Percentiles rank a stretch among this genome's conserved stretches.
These are phyloP conservation scores for Dichotomocladium elegans DNA, from an alignment of 371 early-diverging fungal species.

Conservation along the genomic window DNA sequence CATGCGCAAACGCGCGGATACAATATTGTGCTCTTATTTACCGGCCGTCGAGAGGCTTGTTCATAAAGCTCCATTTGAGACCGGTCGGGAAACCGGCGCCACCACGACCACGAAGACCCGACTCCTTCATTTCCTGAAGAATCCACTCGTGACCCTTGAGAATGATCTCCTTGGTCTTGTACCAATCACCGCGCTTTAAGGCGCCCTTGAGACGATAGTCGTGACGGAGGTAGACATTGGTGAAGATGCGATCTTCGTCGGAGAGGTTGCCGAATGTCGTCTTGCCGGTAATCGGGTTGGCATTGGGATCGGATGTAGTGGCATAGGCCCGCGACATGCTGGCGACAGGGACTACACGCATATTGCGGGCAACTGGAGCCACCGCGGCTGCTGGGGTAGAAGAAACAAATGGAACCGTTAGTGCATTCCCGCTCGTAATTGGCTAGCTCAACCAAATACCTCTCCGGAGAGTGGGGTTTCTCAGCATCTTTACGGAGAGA, in stretches of 20 bases:
- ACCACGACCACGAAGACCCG: constrained; percentile 95
- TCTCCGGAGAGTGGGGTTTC: constrained; percentile 37
- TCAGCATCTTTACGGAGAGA: constrained; percentile 30
- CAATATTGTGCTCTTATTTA: constrained; percentile 14
- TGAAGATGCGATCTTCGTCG: constrained; percentile 96
- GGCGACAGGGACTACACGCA: constrained; percentile 3
- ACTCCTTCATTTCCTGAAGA: constrained; percentile 92
- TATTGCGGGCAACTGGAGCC: constrained; percentile 2
- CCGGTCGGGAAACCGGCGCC: constrained; percentile 98
- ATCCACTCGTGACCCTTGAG: constrained; percentile 97
- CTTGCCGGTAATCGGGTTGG: constrained; percentile 45
- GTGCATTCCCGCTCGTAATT: not conserved
- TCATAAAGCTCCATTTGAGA: constrained; percentile 98
- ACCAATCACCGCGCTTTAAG: constrained; percentile 94
- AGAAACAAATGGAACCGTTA: constrained; percentile 1
- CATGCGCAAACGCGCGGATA: not conserved
- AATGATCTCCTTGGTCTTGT: constrained; percentile 96
- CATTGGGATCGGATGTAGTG: constrained; percentile 48
- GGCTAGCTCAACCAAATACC: constrained; percentile 16
- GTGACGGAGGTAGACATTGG: constrained; percentile 91
- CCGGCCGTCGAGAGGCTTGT: constrained; percentile 85
- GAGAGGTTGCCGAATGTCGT: constrained; percentile 70
- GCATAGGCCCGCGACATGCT: constrained; percentile 37
- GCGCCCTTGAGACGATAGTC: constrained; percentile 90
- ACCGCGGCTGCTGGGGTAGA: not conserved